Percentiles rank a stretch among this genome's conserved stretches.
phyloP scores from a whole-genome alignment of 2,329 filamentous ascomycete genomes.

The Fusarium illudens region DNA sequence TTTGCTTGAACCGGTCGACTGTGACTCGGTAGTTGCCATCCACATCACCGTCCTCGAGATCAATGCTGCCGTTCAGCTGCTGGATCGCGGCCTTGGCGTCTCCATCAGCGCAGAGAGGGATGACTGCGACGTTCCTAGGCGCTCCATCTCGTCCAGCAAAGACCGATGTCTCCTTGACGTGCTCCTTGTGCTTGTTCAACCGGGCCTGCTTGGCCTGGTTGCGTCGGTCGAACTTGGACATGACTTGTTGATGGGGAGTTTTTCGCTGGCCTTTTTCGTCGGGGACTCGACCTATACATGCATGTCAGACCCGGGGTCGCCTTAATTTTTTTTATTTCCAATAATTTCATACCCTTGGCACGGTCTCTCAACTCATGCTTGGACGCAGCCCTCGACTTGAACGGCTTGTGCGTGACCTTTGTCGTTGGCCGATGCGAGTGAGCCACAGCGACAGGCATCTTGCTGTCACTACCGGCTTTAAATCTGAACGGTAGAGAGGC shows the following conservation, averaged over 20 bases:
- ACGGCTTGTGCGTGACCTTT: slow-evolving; percentile 86
- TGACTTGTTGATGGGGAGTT: slow-evolving; percentile 93
- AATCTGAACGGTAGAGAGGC: slow-evolving; percentile 84
- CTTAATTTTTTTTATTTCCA: not conserved
- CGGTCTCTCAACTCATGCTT: slow-evolving; percentile 87
- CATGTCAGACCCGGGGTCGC: not conserved
- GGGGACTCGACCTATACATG: slow-evolving; percentile 74
- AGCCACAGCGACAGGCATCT: slow-evolving; percentile 75
- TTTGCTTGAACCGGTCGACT: slow-evolving; percentile 94
- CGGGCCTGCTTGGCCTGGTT: slow-evolving; percentile 95
- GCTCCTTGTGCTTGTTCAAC: slow-evolving; percentile 82
- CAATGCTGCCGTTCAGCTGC: slow-evolving; percentile 79
- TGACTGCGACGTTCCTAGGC: slow-evolving; percentile 85
- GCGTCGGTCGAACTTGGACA: slow-evolving; percentile 95
- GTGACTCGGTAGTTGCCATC: slow-evolving; percentile 70
- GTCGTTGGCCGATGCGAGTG: slow-evolving; percentile 95
- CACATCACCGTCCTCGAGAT: slow-evolving; percentile 73
- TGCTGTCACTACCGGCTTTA: slow-evolving; percentile 78
- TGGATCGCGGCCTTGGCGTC: slow-evolving; percentile 73
- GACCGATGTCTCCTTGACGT: slow-evolving; percentile 78
- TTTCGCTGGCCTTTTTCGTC: slow-evolving; percentile 79
- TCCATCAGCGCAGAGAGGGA: slow-evolving; percentile 81
- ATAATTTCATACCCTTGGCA: slow-evolving; percentile 73
- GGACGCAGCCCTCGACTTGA: slow-evolving; percentile 90
- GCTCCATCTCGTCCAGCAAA: slow-evolving; percentile 90